These are phyloP conservation scores for Calonectria crousiana DNA, from an alignment of 2,329 filamentous ascomycete genomes.

Conservation along the genomic window DNA sequence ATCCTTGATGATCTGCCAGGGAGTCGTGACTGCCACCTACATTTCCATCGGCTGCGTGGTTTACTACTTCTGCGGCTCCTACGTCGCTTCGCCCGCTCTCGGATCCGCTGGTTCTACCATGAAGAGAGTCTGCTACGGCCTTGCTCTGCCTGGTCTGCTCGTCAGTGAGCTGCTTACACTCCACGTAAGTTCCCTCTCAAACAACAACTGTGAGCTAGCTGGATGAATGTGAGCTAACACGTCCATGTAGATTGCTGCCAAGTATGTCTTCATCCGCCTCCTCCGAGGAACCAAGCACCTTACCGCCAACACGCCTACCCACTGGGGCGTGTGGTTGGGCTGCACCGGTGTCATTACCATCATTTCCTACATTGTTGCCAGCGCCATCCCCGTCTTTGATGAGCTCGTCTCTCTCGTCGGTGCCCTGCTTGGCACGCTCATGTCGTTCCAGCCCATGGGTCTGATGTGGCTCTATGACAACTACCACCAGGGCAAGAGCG, in stretches of 20 bases:
- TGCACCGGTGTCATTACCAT: slow-evolving; percentile 34
- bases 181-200: not conserved
- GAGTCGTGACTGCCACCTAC: slow-evolving; percentile 48
- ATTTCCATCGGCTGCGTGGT: slow-evolving; percentile 53
- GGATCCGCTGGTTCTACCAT: slow-evolving; percentile 56
- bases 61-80: slow-evolving; percentile 60
- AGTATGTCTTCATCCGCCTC: slow-evolving; percentile 15
- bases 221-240: slow-evolving; percentile 20
- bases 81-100: slow-evolving; percentile 60
- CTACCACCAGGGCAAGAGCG: slow-evolving; percentile 12
- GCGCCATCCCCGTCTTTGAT: slow-evolving; percentile 33
- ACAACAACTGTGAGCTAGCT: not conserved
- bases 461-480: slow-evolving; percentile 43
- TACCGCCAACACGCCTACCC: slow-evolving; percentile 4
- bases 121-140: slow-evolving; percentile 59
- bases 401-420: slow-evolving; percentile 41
- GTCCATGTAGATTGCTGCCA: slow-evolving; percentile 34
- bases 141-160: slow-evolving; percentile 47
- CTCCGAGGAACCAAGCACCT: slow-evolving; percentile 19
- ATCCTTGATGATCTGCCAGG: slow-evolving; percentile 41
- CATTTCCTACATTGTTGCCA: slow-evolving; percentile 40
- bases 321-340: slow-evolving; percentile 13
- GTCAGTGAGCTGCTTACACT: slow-evolving; percentile 28
- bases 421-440: slow-evolving; percentile 41
- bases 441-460: slow-evolving; percentile 41